Base-by-base conservation (phyloP, 805 yeast genomes). In the Candida taoyuanica region DNA sequence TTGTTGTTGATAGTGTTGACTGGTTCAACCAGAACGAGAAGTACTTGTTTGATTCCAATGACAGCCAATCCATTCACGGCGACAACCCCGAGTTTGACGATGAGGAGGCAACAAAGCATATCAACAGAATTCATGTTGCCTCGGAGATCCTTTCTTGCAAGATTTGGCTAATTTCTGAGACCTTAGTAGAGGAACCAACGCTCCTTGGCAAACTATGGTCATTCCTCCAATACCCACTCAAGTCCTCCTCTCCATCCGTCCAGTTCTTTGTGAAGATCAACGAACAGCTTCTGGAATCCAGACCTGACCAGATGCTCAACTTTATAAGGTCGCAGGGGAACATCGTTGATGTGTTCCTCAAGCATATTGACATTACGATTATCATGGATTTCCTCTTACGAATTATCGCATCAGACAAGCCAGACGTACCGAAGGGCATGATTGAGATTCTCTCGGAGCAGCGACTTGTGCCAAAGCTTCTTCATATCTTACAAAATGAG, bases 121-220 rank as follows among this genome's bases (percentile, higher is more conserved):
- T 43, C 36, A 56, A 56, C 35, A 46, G 67, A 40, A 71, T 81
- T 4, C 78, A 75, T 43, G 63, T 76, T 37, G 85, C 94, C 2
- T 83, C 96, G 0, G 98, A 91, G 55, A 83, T 93, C 15, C 70
- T 93, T 34, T 76, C 89, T 14, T 81, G 87, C 13, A 96, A 91
- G 56, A 87, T 86, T 14, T 88, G 97, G 96, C 77, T 93, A 3
- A 69, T 93, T 24, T 82, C 93, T 3, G 96, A 93, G 55, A 78
- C 94, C 1, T 76, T 93, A 36, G 83, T 91, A 71, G 91, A 85
- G 51, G 77, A 80, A 38, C 68, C 76, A 3, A 62, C 64, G 5
- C 71, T 84, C 34, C 62, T 93, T 50, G 71, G 74, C 36, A 76
- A 74, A 50, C 64, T 93, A 31, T 93, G 98, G 98, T 62, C 76